Percentiles rank a stretch among this genome's conserved stretches.
Conservation (phyloP, 2,329 filamentous ascomycete genomes). For the Coniella vitis region DNA sequence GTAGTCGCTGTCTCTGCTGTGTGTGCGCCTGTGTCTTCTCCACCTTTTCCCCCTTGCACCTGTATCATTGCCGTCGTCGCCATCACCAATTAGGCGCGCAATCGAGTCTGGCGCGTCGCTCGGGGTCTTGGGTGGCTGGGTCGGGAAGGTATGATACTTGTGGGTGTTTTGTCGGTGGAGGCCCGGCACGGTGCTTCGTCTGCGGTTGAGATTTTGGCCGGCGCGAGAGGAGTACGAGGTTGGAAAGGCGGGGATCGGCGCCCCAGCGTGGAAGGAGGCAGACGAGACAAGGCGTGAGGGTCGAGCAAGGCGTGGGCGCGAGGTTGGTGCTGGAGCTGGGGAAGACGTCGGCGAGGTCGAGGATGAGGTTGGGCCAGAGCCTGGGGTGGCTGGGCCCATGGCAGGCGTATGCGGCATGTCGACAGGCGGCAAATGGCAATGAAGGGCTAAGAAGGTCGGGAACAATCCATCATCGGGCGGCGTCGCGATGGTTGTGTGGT, state of each 20-base stretch:
- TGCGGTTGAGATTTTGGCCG: slow-evolving; percentile 7
- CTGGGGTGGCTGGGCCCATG: too few species aligned
- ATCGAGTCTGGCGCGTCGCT: slow-evolving; percentile 39
- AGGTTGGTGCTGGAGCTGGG: not conserved
- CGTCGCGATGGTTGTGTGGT: too few species aligned
- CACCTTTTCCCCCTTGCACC: not conserved
- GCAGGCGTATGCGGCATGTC: too few species aligned
- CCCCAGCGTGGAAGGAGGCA: slow-evolving; percentile 46
- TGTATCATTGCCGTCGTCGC: slow-evolving; percentile 6
- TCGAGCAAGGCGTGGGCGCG: slow-evolving; percentile 8
- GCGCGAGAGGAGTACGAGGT: slow-evolving; percentile 19
- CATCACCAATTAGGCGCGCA: slow-evolving; percentile 13
- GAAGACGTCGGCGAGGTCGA: too few species aligned
- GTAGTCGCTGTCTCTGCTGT: slow-evolving; percentile 23
- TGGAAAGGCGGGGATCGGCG: slow-evolving; percentile 35
- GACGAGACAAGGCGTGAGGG: slow-evolving; percentile 26
- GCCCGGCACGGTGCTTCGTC: slow-evolving; percentile 9
- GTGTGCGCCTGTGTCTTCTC: slow-evolving; percentile 16
- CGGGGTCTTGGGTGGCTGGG: slow-evolving; percentile 61
- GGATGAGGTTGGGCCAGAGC: too few species aligned
- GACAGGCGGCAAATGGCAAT: too few species aligned
- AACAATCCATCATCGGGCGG: too few species aligned
- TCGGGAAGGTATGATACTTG: slow-evolving; percentile 78
- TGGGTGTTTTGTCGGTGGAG: slow-evolving; percentile 37
- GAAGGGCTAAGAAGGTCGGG: too few species aligned